phyloP scores from a whole-genome alignment of 176 grass and related monocot genomes.

The Chloris gayana region DNA sequence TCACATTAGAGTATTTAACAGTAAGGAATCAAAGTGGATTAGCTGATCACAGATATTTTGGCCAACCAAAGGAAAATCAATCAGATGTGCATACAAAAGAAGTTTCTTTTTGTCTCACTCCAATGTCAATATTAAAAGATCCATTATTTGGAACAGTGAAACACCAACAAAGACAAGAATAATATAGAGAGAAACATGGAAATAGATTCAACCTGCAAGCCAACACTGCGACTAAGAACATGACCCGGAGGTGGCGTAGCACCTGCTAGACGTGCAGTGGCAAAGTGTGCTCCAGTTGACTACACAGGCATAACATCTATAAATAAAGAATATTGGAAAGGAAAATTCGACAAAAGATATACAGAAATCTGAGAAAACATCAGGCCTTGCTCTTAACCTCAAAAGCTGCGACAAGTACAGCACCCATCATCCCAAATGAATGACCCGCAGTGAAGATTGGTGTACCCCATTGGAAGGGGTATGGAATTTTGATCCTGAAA shows the following conservation, averaged over 20 bases:
- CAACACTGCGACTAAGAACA: slow-evolving; percentile 89
- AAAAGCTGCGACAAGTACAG: slow-evolving; percentile 93
- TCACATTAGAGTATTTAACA: not conserved
- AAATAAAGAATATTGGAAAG: slow-evolving; percentile 17
- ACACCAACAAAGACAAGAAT: not conserved
- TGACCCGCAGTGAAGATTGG: slow-evolving; percentile 94
- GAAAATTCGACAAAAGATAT: slow-evolving; percentile 19
- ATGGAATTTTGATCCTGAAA: slow-evolving; percentile 90
- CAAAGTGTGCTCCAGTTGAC: slow-evolving; percentile 93
- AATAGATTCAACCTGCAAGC: slow-evolving; percentile 76
- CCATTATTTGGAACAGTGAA: not conserved
- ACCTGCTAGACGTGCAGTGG: slow-evolving; percentile 89
- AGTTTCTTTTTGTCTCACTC: not conserved
- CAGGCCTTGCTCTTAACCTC: slow-evolving; percentile 59
- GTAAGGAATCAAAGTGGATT: not conserved
- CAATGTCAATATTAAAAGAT: not conserved
- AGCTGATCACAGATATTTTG: slow-evolving; percentile 4
- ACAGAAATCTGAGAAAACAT: slow-evolving; percentile 1
- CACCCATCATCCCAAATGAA: slow-evolving; percentile 99
- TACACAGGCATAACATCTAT: slow-evolving; percentile 38
- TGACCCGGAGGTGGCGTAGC: slow-evolving; percentile 85
- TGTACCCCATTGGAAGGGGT: slow-evolving; percentile 92
- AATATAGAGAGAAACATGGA: slow-evolving; percentile 6
- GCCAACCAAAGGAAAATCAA: slow-evolving; percentile 14
- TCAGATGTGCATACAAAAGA: slow-evolving; percentile 17